Conservation (phyloP, 108 stramenopile genomes). For the Licmophora abbreviata region DNA sequence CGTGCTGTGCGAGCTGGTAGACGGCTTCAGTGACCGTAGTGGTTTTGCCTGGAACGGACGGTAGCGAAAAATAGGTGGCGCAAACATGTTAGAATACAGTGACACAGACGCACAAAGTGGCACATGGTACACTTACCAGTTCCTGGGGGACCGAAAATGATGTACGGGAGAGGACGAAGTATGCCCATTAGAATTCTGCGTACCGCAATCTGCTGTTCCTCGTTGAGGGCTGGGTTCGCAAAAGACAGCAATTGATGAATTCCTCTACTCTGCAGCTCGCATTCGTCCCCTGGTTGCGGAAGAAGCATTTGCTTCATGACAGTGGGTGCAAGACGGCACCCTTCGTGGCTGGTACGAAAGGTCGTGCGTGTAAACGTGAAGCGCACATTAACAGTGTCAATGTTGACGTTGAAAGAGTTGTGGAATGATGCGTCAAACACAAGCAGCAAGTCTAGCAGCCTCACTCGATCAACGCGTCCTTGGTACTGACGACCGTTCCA, state of each 20-base stretch:
- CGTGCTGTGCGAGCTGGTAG: conserved; percentile 27
- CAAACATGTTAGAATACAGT: background rate
- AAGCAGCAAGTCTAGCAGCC: conserved; percentile 28
- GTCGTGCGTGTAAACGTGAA: conserved; percentile 47
- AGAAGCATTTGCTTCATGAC: conserved; percentile 12
- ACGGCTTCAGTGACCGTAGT: conserved; percentile 52
- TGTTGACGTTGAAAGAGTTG: conserved; percentile 8
- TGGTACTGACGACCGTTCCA: conserved; percentile 21
- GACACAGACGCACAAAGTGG: background rate
- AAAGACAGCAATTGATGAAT: conserved; percentile 3
- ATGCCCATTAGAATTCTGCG: conserved; percentile 15
- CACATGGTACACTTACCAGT: conserved; percentile 17
- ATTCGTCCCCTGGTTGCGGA: background rate
- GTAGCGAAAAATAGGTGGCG: background rate
- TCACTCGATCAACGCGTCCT: conserved; percentile 23
- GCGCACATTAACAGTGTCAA: conserved; percentile 38
- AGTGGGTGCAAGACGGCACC: conserved; percentile 2
- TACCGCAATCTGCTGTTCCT: conserved; percentile 45
- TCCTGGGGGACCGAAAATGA: conserved; percentile 63
- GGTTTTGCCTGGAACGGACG: conserved; percentile 43
- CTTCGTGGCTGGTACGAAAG: conserved; percentile 39
- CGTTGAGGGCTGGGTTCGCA: conserved; percentile 34
- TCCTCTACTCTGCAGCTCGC: background rate
- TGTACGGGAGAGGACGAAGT: conserved; percentile 38
- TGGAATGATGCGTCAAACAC: conserved; percentile 25